These are phyloP conservation scores for Casuarina equisetifolia DNA, from an alignment of 306 rosid genomes.

Conservation along the genomic window DNA sequence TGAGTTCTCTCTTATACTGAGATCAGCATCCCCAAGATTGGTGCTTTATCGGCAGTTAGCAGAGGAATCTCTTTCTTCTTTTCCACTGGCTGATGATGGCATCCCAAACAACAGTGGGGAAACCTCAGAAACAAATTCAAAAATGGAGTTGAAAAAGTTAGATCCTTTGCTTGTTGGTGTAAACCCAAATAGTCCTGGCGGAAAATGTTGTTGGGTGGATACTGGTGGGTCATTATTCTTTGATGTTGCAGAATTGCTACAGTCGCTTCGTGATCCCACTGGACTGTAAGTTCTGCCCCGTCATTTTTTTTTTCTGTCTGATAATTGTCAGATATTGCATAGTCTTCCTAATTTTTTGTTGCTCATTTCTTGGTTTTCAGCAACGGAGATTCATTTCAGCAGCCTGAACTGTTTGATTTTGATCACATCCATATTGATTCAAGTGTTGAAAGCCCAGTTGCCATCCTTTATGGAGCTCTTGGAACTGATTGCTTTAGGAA, in stretches of 20 bases:
- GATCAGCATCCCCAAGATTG: constrained; percentile 87
- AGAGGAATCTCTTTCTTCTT: constrained; percentile 75
- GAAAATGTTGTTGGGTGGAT: constrained; percentile 93
- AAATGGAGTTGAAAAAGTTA: constrained; percentile 29
- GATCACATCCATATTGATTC: constrained; percentile 85
- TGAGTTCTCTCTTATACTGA: constrained; percentile 77
- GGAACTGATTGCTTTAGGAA: constrained; percentile 83
- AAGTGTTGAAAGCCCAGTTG: constrained; percentile 59
- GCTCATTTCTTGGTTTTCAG: constrained; percentile 38
- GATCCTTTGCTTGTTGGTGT: constrained; percentile 50
- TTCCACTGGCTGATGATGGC: constrained; percentile 62
- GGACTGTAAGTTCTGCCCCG: constrained; percentile 46
- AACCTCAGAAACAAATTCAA: constrained; percentile 27
- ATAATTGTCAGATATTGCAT: constrained; percentile 1
- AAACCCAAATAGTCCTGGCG: constrained; percentile 48
- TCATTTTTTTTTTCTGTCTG: not conserved
- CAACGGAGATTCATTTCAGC: constrained; percentile 56
- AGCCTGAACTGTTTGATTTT: constrained; percentile 80
- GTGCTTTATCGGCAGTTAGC: constrained; percentile 83
- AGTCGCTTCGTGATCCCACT: constrained; percentile 52
- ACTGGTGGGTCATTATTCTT: constrained; percentile 67
- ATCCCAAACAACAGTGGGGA: constrained; percentile 36
- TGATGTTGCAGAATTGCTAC: constrained; percentile 48
- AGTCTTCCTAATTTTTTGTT: constrained; percentile 9
- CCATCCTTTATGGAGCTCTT: constrained; percentile 88